Percentiles rank a stretch among this genome's conserved stretches.
phyloP scores from a whole-genome alignment of 768 basidiomycete genomes.

The Cystobasidium ongulense region DNA sequence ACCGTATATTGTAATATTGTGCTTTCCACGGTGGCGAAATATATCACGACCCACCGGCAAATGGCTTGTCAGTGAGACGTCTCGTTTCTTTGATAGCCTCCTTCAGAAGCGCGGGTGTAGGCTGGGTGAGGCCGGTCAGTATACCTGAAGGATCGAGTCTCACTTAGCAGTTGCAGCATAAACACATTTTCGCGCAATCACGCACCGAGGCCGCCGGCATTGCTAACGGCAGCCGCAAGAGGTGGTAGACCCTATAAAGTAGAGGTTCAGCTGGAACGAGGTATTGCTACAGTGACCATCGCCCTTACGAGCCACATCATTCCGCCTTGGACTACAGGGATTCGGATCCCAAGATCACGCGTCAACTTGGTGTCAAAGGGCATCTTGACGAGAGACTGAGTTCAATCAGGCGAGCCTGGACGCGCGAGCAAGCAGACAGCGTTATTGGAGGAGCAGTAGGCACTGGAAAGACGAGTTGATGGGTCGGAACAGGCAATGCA shows the following conservation, averaged over 20 bases:
- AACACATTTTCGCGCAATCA: not conserved
- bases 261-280: not conserved
- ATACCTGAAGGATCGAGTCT: constrained; percentile 52
- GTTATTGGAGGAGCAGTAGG: too few relatives aligned
- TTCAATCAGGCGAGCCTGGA: too few relatives aligned
- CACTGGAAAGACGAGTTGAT: too few relatives aligned
- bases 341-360: constrained; percentile 24
- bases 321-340: constrained; percentile 19
- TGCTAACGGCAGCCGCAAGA: constrained; percentile 14
- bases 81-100: constrained; percentile 69
- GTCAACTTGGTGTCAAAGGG: constrained; percentile 17
- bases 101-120: constrained; percentile 70
- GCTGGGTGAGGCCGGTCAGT: constrained; percentile 80
- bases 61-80: constrained; percentile 57
- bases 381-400: not conserved
- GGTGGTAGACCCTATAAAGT: not conserved
- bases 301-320: constrained; percentile 27
- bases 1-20: not conserved
- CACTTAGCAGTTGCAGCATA: not conserved
- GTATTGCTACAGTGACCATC: not conserved
- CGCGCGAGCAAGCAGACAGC: too few relatives aligned
- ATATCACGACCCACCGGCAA: constrained; percentile 44
- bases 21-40: not conserved
- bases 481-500: too few relatives aligned
- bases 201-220: constrained; percentile 24